Base-by-base conservation (phyloP, 2,329 filamentous ascomycete species). In the Aspergillus calidoustus region DNA sequence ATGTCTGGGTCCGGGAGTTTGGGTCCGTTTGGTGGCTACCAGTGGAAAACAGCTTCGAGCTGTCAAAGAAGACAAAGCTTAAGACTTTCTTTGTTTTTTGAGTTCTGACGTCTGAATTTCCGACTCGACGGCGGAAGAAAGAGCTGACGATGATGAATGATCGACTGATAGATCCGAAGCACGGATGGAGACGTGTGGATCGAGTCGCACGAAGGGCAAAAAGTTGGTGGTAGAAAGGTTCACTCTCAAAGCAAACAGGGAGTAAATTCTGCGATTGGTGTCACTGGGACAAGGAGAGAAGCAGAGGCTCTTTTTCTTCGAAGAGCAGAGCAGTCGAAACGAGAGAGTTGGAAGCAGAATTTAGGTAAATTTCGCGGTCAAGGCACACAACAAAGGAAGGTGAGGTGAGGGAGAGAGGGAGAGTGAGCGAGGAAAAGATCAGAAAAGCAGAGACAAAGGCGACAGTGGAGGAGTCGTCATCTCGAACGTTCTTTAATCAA, bases 181-280 rank as follows among this genome's bases (percentile, higher is more conserved):
- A 17, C 61, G 41, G 58, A 61, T 55, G 31, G 51, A 61, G 51
- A 61, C 22, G 50, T 58, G 61, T 60, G 55, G 55, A 46, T 57
- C 54, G 52, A 61, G 61, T 60, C 50, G 51, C 61, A 63, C 57
- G 48, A 57, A 61, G 46, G 43, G 34, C 28, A 59, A 49, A 52
- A 54, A 54, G 38, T 22, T 44, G 23, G 56, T 34, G 34, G 30
- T 52, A 43, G 44, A 28, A 38, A 46, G 52, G 59, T 60, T 64
- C 22, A 58, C 62, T 64, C 48, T 62, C 60, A 60, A 62, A 62
- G 62, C 62, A 62, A 64, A 64, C 62, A 64, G 58, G 58, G 15
- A 46, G 49, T 28, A 19, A 53, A 46, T 38, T 28, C 23, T 30
- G 31, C 41, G 48, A 48, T 61, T 47, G 59, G 54, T 48, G 54